Conservation (phyloP, 1,139 yeast genomes). For the Hyphopichia khmerensis region DNA sequence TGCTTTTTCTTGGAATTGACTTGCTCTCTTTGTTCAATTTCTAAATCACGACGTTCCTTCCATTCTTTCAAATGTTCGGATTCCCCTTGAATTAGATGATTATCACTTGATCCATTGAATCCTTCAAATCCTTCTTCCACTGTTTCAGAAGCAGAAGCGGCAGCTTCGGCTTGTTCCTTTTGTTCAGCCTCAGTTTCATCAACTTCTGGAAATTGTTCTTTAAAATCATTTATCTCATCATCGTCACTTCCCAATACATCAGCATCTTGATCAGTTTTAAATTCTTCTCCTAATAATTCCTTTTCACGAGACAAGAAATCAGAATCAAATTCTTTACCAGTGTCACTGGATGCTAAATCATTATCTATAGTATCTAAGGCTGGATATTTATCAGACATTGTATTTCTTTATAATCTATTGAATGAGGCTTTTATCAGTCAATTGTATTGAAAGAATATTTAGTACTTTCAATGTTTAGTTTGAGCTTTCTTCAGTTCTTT, state of each 20-base stretch:
- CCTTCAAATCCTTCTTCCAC: constrained; percentile 33
- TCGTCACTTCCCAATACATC: constrained; percentile 55
- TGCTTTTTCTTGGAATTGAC: constrained; percentile 64
- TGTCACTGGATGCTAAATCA: constrained; percentile 31
- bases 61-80: constrained; percentile 69
- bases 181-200: constrained; percentile 18
- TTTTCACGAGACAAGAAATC: constrained; percentile 86
- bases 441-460: not conserved
- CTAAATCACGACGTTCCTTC: constrained; percentile 81
- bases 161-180: constrained; percentile 13
- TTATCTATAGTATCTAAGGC: constrained; percentile 60
- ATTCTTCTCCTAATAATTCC: constrained; percentile 80
- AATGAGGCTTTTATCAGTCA: not conserved
- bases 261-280: constrained; percentile 66
- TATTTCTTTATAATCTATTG: constrained; percentile 6
- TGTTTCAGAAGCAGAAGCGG: constrained; percentile 2
- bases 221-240: constrained; percentile 64
- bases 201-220: constrained; percentile 70
- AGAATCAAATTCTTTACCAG: constrained; percentile 28
- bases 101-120: constrained; percentile 14
- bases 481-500: not conserved
- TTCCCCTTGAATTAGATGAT: constrained; percentile 33
- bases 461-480: not conserved
- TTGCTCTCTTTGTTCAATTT: constrained; percentile 79
- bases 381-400: constrained; percentile 86